Evolutionary conservation across 768 basidiomycete genomes (phyloP), one percentile per base, ranked within the genome.

Genomic region (Lactifluus subvellereus): DNA sequence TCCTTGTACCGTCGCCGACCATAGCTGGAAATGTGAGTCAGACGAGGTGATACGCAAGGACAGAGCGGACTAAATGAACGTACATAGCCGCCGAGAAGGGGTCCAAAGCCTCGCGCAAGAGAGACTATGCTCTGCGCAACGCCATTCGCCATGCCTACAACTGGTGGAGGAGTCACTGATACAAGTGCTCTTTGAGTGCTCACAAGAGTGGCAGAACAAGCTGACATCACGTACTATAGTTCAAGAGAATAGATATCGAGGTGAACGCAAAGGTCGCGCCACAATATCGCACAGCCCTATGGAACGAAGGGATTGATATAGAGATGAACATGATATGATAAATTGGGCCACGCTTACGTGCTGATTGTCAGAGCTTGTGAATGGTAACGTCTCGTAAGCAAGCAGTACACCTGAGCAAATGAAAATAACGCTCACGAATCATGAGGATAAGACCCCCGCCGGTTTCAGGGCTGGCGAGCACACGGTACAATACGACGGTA

Each of bases 71-170:
- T 77, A 30, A 32, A 85, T 71, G 27, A 22, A 30, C 57, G 9
- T 71, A 92, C 91, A 72, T 86, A 89, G 49, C 91, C 91, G 52
- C 91, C 91, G 18, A 92, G 77, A 45, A 93, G 83, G 22, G 94
- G 93, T 22, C 93, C 97, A 42, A 92, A 70, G 76, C 94, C 97
- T 45, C 97, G 84, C 4, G 95, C 92, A 30, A 96, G 84, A 66
- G 92, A 94, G 66, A 96, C 95, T 37, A 93, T 89, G 70, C 92
- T 94, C 74, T 99, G 97, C 0, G 94, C 97, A 22, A 96, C 85
- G 18, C 96, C 97, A 71, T 98, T 99, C 10, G 96, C 92, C 62
- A 92, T 84, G 7, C 94, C 92, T 45, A 98, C 85, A 8, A 92
- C 85, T 43, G 82, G 80, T 1, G 94, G 93, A 2, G 96, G 94